Evolutionary conservation across 108 stramenopile genomes (phyloP).

Genomic region (Cylindrotheca fusiformis): DNA sequence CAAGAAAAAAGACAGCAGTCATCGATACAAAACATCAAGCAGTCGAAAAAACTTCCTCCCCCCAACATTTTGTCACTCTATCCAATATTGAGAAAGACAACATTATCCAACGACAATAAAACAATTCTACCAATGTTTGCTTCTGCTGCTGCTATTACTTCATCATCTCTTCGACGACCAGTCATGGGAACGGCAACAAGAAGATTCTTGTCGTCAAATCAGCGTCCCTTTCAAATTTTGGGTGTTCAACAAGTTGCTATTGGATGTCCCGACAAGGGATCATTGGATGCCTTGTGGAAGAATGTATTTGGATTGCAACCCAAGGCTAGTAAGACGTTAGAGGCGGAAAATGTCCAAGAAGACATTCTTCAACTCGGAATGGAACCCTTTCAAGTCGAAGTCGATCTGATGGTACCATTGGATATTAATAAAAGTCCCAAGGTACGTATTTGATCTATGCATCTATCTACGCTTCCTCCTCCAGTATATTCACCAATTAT

Average conservation of each 20-base stretch:
- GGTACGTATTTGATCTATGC: slow-evolving; percentile 28
- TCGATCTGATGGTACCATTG: slow-evolving; percentile 97
- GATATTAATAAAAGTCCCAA: slow-evolving; percentile 77
- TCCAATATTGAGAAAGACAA: too few species aligned
- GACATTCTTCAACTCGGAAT: slow-evolving; percentile 89
- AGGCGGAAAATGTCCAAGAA: slow-evolving; percentile 97
- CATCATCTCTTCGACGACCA: too few species aligned
- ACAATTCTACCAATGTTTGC: too few species aligned
- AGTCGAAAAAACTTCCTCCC: too few species aligned
- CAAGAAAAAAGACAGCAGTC: too few species aligned
- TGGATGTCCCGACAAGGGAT: slow-evolving; percentile 67
- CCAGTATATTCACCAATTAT: neutral
- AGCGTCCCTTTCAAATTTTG: slow-evolving; percentile 80
- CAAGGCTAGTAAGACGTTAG: slow-evolving; percentile 51
- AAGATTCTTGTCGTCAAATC: neutral
- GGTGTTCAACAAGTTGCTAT: slow-evolving; percentile 97
- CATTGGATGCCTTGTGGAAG: slow-evolving; percentile 78
- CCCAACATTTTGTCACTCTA: too few species aligned
- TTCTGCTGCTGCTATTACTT: too few species aligned
- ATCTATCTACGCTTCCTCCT: neutral
- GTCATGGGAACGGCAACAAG: too few species aligned
- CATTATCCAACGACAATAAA: too few species aligned
- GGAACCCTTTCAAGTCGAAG: slow-evolving; percentile 79
- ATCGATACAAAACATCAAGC: too few species aligned
- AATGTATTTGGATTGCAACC: slow-evolving; percentile 79